Conservation (phyloP, 108 stramenopile genomes). For the Stephanodiscus triporus region DNA sequence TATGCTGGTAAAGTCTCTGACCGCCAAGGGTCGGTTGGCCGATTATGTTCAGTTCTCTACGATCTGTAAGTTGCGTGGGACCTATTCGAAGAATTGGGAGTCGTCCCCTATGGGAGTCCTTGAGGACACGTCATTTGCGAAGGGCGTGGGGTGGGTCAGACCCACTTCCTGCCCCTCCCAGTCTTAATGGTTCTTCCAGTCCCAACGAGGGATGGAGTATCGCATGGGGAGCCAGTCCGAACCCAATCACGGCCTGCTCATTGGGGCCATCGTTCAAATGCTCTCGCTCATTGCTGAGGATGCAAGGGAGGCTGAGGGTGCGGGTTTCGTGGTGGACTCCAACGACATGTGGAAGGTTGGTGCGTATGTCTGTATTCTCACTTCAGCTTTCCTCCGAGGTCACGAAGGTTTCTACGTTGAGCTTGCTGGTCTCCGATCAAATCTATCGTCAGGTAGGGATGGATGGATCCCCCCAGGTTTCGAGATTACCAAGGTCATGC, state of each 20-base stretch:
- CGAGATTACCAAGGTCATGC: background rate
- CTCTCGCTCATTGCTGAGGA: background rate
- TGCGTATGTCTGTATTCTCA: background rate
- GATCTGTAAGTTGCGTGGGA: background rate
- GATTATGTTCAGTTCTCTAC: slow-evolving; percentile 13
- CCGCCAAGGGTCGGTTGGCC: slow-evolving; percentile 4
- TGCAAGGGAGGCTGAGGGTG: background rate
- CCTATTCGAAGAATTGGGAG: too few relatives aligned
- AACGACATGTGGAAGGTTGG: background rate
- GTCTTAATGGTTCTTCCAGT: background rate
- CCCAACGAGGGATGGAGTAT: background rate
- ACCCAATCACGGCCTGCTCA: background rate
- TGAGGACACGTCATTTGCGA: too few relatives aligned
- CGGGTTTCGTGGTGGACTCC: background rate
- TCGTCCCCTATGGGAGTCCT: too few relatives aligned
- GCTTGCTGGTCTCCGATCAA: background rate
- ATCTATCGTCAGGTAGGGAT: background rate
- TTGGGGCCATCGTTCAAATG: background rate
- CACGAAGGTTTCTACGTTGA: background rate
- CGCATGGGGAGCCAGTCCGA: background rate
- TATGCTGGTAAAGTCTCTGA: slow-evolving; percentile 11
- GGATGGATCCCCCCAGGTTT: background rate
- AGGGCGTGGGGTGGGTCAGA: too few relatives aligned
- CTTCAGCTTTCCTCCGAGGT: background rate
- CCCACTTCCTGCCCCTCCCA: slow-evolving; percentile 18